Evolutionary conservation across 2,329 filamentous ascomycete species (phyloP).

Genomic region (Hortaea sp.): DNA sequence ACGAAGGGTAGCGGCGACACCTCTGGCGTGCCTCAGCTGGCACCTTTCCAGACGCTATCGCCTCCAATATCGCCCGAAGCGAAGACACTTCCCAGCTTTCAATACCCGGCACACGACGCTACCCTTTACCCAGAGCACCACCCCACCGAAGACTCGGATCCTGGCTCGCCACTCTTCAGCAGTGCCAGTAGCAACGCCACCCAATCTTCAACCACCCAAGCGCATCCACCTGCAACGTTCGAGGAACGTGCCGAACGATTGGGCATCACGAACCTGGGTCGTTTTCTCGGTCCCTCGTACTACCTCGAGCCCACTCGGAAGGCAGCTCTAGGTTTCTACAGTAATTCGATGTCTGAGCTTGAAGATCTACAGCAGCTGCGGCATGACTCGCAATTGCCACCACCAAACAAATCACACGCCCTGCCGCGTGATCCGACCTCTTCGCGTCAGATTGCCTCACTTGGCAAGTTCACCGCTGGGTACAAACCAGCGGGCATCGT

Average conservation of each 20-base stretch:
- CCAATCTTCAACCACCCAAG: not conserved
- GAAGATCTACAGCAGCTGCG: not conserved
- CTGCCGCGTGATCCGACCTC: slow-evolving; percentile 1
- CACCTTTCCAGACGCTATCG: slow-evolving; percentile 10
- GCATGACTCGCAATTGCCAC: not conserved
- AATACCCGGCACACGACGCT: slow-evolving; percentile 6
- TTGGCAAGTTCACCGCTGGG: not conserved
- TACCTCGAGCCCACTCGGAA: not conserved
- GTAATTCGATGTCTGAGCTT: slow-evolving; percentile 1
- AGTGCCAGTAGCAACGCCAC: not conserved
- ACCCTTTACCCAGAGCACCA: slow-evolving; percentile 9
- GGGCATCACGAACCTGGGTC: not conserved
- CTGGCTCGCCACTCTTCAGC: slow-evolving; percentile 5
- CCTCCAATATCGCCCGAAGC: slow-evolving; percentile 11
- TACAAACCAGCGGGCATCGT: slow-evolving; percentile 2
- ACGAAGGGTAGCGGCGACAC: not conserved
- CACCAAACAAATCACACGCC: slow-evolving; percentile 1
- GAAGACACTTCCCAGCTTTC: slow-evolving; percentile 4
- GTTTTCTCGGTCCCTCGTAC: not conserved
- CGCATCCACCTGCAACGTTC: not conserved
- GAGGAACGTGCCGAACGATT: not conserved
- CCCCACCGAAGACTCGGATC: slow-evolving; percentile 2
- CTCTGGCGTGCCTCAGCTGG: slow-evolving; percentile 2
- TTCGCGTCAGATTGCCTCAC: not conserved
- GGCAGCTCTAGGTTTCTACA: slow-evolving; percentile 1